Evolutionary conservation across 1,284 basidiomycete species (phyloP), one percentile per base, ranked within the genome.

Genomic region (Irpex sp.): DNA sequence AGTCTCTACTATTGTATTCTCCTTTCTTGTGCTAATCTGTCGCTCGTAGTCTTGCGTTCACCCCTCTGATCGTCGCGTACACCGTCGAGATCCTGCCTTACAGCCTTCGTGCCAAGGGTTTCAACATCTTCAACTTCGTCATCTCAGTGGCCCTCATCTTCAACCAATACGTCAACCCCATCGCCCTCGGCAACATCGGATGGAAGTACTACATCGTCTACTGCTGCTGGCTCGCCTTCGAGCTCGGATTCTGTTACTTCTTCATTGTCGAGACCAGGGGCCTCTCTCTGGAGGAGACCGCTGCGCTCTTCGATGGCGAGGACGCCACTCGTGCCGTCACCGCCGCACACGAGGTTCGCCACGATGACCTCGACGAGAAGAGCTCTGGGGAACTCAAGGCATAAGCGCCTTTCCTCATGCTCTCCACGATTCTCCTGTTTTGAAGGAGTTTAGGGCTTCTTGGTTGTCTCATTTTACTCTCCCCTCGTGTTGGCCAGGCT

Each of bases 91-190:
- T 91, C 74, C 75, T 91, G 37, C 89, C 89, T 0, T 90, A 79
- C 77, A 73, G 75, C 21, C 78, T 92, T 58, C 89, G 91, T 72
- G 88, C 91, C 59, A 92, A 92, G 79, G 91, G 90, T 59, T 85
- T 92, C 77, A 89, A 82, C 66, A 71, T 92, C 62, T 87, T 89
- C 78, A 85, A 82, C 76, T 85, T 90, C 66, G 74, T 81, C 63
- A 82, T 89, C 69, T 86, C 86, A 6, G 62, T 85, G n/a, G 82
- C 88, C 0, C 82, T 89, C 66, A 85, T 88, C 65, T 90, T 92
- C 79, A 92, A 92, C 74, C 89, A 92, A 75, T 92, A 90, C 70
- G 84, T 88, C 71, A 93, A 92, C 78, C 91, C 91, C 17, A 82
- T 92, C 68, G 89, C 88, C 3, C 78, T 87, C 58, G 77, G 72